Evolutionary conservation across 805 yeast genomes (phyloP), one percentile per base, ranked within the genome.

Genomic region (Blastobotrys terrestris): DNA sequence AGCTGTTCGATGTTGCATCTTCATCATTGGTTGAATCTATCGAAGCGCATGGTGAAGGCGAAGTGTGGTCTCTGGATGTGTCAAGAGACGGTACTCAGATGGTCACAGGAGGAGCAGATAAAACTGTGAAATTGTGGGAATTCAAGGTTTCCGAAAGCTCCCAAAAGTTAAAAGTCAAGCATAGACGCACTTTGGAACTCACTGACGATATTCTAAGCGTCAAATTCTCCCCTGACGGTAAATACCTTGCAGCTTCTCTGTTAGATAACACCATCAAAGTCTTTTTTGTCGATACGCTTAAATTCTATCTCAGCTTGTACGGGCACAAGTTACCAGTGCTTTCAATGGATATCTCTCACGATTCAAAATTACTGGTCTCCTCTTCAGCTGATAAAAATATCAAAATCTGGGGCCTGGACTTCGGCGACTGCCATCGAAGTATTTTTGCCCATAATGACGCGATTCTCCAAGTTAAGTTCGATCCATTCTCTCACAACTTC

Each of bases 361-460:
- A 94, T 68, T 83, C 92, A 40, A 92, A 94, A 68, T 67, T 94
- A 60, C 78, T 94, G 56, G 82, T 92, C 51, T 88, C 98, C 0
- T 87, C 97, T 2, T 89, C 97, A 0, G 99, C 99, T 0, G 99
- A 94, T 71, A 94, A 94, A 69, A 94, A 94, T 69, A 87, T 94
- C 65, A 90, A 95, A 71, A 86, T 94, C 53, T 94, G 99, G 99
- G 99, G 99, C 49, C 73, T 94, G 54, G 99, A 94, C 68, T 94
- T 94, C 70, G 99, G 99, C 70, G 99, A 94, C 70, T 94, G 99
- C 75, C 99, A 94, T 69, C 86, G 85, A 67, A 92, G 98, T 1
- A 81, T 94, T 22, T 94, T 94, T 68, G 99, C 95, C 1, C 99
- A 94, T 67, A 96, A 90, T 64, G 99, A 94, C 67, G 85, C 96